Evolutionary conservation across 1,139 yeast species (phyloP), one percentile per base, ranked within the genome.

Genomic region (Zhuliangozyma parablackwelliae): DNA sequence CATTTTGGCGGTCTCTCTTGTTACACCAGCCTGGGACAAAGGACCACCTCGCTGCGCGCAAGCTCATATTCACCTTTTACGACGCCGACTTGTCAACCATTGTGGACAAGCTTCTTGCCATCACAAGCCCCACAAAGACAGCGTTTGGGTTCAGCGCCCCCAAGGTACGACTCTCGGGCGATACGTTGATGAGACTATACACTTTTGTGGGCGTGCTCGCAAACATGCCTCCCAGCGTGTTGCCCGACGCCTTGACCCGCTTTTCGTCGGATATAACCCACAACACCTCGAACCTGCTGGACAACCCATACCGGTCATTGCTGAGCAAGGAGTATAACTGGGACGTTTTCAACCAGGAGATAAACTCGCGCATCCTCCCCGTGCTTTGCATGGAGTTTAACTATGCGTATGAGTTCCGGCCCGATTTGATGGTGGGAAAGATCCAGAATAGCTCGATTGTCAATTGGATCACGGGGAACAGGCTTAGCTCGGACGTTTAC

Each of bases 381-480:
- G 45, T 59, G 10, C 47, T 61, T 21, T 54, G 59, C 3, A 54
- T 57, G 39, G 55, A 58, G 33, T 61, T 58, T 44, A 60, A 61
- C 38, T 54, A 54, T 36, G 56, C 53, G 41, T 62, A 65, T 43
- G 48, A 48, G 4, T 56, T 54, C 36, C 50, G 56, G 23, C 62
- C 60, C 1, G 75, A 69, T 45, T 47, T 67, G 28, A 43, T 64
- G 28, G 40, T 50, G 21, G 46, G 45, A 23, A 53, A 60, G 26
- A 49, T 62, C 24, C 57, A 56, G 42, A 61, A 52, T 42, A 50
- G 56, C n/a, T 65, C 72, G 2, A 64, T 69, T 33, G 54, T 68
- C 38, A 59, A 59, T 34, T 69, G 75, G 75, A 45, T 69, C 32
- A 64, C 71, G 1, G 63, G 61, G 0, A 63, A 61, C 38, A 44